Conservation (phyloP, 202 grass and related monocot genomes). For the Digitaria exilis region DNA sequence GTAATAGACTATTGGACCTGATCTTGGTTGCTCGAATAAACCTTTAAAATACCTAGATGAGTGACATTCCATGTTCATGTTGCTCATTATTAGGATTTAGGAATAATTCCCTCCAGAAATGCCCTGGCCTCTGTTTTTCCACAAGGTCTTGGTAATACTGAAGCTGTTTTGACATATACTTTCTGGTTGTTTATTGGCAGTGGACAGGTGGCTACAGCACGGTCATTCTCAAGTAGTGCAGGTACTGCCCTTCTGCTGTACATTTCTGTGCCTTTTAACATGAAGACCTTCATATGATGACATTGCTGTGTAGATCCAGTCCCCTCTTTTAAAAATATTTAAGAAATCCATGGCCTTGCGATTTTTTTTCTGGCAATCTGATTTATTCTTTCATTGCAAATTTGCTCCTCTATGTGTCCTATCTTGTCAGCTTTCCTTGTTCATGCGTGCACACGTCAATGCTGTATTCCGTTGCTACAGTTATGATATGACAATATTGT, state of each 20-base stretch:
- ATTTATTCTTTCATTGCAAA: neutral
- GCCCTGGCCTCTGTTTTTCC: neutral
- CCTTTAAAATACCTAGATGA: neutral
- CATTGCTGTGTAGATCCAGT: neutral
- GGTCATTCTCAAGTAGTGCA: slow-evolving; percentile 71
- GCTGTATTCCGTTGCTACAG: neutral
- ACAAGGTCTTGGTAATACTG: slow-evolving; percentile 3
- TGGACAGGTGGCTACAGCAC: slow-evolving; percentile 41
- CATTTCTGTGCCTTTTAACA: slow-evolving; percentile 32
- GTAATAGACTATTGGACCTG: slow-evolving; percentile 5
- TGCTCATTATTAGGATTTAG: neutral
- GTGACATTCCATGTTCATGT: neutral
- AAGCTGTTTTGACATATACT: slow-evolving; percentile 11
- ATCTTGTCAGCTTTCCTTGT: neutral
- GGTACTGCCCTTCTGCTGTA: slow-evolving; percentile 44
- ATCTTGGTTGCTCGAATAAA: neutral
- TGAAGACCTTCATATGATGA: neutral
- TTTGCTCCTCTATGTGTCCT: neutral
- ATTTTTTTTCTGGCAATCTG: neutral
- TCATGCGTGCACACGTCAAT: neutral
- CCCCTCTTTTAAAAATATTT: neutral
- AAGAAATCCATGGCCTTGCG: neutral
- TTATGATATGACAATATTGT: neutral
- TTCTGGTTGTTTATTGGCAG: slow-evolving; percentile 49
- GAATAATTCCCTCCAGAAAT: neutral